A percentile compares a stretch with the other conserved stretches of the same genome.
Conservation (phyloP, 345 rosid genomes). For the Ceriops tagal region DNA sequence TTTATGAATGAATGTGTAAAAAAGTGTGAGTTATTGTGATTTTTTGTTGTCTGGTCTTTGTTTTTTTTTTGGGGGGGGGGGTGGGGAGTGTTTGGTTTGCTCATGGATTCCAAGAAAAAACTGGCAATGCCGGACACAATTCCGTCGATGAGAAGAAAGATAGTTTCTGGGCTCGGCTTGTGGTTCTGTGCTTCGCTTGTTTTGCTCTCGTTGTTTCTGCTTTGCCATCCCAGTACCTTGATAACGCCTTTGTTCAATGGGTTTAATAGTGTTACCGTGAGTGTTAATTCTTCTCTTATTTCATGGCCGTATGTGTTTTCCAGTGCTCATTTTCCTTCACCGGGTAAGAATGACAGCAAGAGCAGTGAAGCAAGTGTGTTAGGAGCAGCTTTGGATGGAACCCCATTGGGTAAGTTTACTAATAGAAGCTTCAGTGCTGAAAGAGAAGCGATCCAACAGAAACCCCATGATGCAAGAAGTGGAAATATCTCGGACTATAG, state of each 20-base stretch:
- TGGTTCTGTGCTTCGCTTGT: slow-evolving; percentile 45
- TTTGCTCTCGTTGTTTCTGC: slow-evolving; percentile 40
- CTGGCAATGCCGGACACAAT: slow-evolving; percentile 40
- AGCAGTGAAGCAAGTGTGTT: neutral
- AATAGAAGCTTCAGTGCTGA: slow-evolving; percentile 28
- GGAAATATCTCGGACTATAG: slow-evolving; percentile 12
- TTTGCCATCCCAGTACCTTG: slow-evolving; percentile 39
- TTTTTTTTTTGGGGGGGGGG: neutral
- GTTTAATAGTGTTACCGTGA: slow-evolving; percentile 21
- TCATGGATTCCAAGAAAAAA: slow-evolving; percentile 50
- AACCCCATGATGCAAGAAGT: slow-evolving; percentile 18
- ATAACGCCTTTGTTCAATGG: slow-evolving; percentile 45
- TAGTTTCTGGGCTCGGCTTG: slow-evolving; percentile 45
- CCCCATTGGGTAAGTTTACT: neutral
- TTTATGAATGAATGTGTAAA: neutral
- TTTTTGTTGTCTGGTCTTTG: neutral
- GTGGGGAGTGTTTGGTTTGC: neutral
- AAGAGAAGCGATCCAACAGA: slow-evolving; percentile 10
- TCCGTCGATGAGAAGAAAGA: slow-evolving; percentile 36
- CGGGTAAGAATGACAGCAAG: neutral
- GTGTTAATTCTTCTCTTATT: slow-evolving; percentile 26
- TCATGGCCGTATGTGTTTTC: slow-evolving; percentile 34
- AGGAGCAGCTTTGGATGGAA: neutral
- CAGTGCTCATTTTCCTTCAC: slow-evolving; percentile 6
- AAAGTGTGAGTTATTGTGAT: neutral